phyloP scores from a whole-genome alignment of 345 rosid genomes.

The Citrus trifoliata region DNA sequence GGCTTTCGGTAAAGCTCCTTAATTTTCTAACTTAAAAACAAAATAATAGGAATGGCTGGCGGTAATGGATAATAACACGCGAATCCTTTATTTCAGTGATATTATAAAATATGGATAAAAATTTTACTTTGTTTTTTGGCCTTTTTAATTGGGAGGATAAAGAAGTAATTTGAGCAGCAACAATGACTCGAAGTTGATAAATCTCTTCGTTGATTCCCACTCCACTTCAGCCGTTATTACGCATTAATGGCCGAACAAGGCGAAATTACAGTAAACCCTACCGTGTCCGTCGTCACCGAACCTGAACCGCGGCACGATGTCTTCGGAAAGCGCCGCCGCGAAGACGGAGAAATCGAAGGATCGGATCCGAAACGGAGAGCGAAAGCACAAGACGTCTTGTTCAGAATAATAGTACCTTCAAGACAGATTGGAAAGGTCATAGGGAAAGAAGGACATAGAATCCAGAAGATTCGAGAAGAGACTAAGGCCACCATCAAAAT shows the following conservation, averaged over 20 bases:
- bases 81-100: neutral
- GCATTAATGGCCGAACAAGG: constrained; percentile 24
- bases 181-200: neutral
- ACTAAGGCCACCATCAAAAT: constrained; percentile 68
- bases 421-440: constrained; percentile 72
- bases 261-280: constrained; percentile 13
- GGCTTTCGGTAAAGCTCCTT: neutral
- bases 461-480: constrained; percentile 69
- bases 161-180: neutral
- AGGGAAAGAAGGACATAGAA: constrained; percentile 58
- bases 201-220: neutral
- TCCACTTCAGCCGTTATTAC: neutral
- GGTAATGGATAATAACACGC: neutral
- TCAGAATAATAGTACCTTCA: constrained; percentile 57
- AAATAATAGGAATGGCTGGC: neutral
- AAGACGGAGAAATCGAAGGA: constrained; percentile 29
- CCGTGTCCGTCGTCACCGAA: neutral
- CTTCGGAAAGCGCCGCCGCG: constrained; percentile 49
- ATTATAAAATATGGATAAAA: no score
- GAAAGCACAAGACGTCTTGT: constrained; percentile 48
- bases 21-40: neutral
- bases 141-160: neutral
- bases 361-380: constrained; percentile 41
- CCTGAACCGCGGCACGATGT: neutral
- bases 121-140: neutral